Conservation (phyloP, 1,139 yeast genomes). For the Candida pseudocylindracea region DNA sequence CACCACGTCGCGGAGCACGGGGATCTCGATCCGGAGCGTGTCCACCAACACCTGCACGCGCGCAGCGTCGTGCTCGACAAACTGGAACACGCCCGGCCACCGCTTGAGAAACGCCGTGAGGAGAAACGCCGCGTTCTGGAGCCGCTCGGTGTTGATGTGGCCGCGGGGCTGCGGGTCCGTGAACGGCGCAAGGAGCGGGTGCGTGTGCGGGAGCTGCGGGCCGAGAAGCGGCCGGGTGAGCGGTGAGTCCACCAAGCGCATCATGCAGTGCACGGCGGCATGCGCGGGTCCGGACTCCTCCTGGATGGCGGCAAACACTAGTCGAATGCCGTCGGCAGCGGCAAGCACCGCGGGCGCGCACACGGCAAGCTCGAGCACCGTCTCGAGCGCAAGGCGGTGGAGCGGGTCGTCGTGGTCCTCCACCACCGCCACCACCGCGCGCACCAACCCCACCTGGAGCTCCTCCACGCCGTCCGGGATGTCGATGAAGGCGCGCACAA, state of each 20-base stretch:
- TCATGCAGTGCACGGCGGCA: slow-evolving; percentile 29
- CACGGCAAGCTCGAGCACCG: slow-evolving; percentile 48
- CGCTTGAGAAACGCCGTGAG: slow-evolving; percentile 40
- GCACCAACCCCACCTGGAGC: slow-evolving; percentile 42
- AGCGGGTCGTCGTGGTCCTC: slow-evolving; percentile 3
- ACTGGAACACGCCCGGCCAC: slow-evolving; percentile 59
- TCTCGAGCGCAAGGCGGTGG: slow-evolving; percentile 29
- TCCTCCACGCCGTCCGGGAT: slow-evolving; percentile 32
- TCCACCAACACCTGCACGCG: slow-evolving; percentile 35
- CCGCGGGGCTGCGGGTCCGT: slow-evolving; percentile 3
- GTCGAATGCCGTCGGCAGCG: slow-evolving; percentile 42
- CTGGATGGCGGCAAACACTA: slow-evolving; percentile 30
- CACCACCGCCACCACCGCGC: slow-evolving; percentile 51
- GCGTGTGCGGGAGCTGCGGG: slow-evolving; percentile 35
- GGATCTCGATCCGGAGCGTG: slow-evolving; percentile 37
- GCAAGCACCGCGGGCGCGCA: slow-evolving; percentile 36
- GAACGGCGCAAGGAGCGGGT: slow-evolving; percentile 31
- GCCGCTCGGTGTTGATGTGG: slow-evolving; percentile 10
- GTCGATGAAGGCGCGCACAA: slow-evolving; percentile 39
- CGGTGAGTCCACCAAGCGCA: slow-evolving; percentile 40
- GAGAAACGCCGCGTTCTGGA: slow-evolving; percentile 17
- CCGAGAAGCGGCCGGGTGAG: slow-evolving; percentile 31
- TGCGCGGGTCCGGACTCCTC: slow-evolving; percentile 37
- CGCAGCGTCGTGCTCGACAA: slow-evolving; percentile 33
- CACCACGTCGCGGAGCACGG: slow-evolving; percentile 33